Conservation (phyloP, 2,329 filamentous ascomycete genomes). For the Ophiostoma pallidulum region DNA sequence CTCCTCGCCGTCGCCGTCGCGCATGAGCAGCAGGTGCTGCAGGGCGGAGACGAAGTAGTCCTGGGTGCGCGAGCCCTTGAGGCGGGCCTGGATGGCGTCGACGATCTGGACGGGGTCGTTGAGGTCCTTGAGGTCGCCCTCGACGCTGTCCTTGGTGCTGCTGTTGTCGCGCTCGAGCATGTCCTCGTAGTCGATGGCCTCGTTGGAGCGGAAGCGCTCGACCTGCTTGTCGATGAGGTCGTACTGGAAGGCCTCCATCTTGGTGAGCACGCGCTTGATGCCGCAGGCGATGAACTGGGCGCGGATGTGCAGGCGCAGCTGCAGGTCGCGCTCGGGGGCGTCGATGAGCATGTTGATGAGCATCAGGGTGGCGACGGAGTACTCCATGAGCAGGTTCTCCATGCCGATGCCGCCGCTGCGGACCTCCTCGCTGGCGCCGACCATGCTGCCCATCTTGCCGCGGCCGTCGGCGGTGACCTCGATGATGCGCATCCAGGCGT, state of each 20-base stretch:
- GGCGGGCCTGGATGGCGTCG: constrained; percentile 79
- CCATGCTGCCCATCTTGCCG: constrained; percentile 97
- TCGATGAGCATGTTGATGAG: constrained; percentile 96
- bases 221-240: constrained; percentile 98
- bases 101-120: constrained; percentile 89
- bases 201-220: constrained; percentile 83
- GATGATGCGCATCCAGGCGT: constrained; percentile 97
- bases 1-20: constrained; percentile 87
- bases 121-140: constrained; percentile 81
- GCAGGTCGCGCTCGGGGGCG: constrained; percentile 77
- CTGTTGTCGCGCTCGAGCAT: constrained; percentile 84
- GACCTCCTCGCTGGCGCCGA: constrained; percentile 92
- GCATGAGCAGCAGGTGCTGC: constrained; percentile 87
- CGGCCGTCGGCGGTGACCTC: constrained; percentile 95
- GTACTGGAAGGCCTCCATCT: constrained; percentile 98
- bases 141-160: constrained; percentile 79
- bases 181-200: constrained; percentile 97
- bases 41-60: constrained; percentile 95
- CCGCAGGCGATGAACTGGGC: constrained; percentile 95
- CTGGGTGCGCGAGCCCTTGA: constrained; percentile 74
- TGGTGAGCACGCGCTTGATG: constrained; percentile 84
- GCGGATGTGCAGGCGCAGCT: constrained; percentile 85
- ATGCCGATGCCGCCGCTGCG: constrained; percentile 94
- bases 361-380: constrained; percentile 88
- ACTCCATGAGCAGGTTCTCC: constrained; percentile 99